These are phyloP conservation scores for Heliamphora pulchella DNA, from an alignment of 179 eudicot species.

Conservation along the genomic window DNA sequence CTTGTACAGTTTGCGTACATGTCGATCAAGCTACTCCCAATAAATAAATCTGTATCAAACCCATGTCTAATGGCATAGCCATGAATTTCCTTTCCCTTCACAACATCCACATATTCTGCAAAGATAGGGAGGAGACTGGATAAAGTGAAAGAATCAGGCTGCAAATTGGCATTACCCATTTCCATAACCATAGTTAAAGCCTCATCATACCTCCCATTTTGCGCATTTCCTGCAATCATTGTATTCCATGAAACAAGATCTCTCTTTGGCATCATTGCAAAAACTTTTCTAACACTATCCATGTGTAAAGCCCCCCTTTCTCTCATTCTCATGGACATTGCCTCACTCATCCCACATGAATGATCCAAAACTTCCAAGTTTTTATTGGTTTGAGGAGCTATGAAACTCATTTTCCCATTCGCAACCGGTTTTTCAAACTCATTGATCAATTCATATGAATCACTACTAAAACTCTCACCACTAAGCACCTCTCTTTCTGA, in stretches of 20 bases:
- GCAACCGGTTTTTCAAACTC: not conserved
- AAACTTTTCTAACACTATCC: slow-evolving; percentile 54
- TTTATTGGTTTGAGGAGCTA: not conserved
- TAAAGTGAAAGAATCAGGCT: slow-evolving; percentile 66
- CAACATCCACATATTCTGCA: slow-evolving; percentile 48
- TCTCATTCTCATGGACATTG: not conserved
- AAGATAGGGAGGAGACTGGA: slow-evolving; percentile 66
- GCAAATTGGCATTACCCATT: slow-evolving; percentile 45
- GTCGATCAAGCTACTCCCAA: slow-evolving; percentile 71
- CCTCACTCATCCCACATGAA: not conserved
- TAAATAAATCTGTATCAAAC: slow-evolving; percentile 40
- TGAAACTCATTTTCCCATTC: slow-evolving; percentile 1
- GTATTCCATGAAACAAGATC: slow-evolving; percentile 89
- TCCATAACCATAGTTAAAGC: slow-evolving; percentile 56
- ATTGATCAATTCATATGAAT: slow-evolving; percentile 10
- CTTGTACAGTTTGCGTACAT: slow-evolving; percentile 75
- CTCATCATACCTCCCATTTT: slow-evolving; percentile 57
- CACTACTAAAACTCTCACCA: slow-evolving; percentile 3
- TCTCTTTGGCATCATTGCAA: slow-evolving; percentile 60
- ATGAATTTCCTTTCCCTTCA: slow-evolving; percentile 71
- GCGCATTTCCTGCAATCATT: slow-evolving; percentile 64
- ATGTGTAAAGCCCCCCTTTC: slow-evolving; percentile 14
- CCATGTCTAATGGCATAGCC: slow-evolving; percentile 61
- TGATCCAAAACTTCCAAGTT: not conserved
- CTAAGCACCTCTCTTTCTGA: not conserved